A percentile compares a stretch with the other conserved stretches of the same genome.
Conservation (phyloP, 768 basidiomycete genomes). For the Ramaria sp. region DNA sequence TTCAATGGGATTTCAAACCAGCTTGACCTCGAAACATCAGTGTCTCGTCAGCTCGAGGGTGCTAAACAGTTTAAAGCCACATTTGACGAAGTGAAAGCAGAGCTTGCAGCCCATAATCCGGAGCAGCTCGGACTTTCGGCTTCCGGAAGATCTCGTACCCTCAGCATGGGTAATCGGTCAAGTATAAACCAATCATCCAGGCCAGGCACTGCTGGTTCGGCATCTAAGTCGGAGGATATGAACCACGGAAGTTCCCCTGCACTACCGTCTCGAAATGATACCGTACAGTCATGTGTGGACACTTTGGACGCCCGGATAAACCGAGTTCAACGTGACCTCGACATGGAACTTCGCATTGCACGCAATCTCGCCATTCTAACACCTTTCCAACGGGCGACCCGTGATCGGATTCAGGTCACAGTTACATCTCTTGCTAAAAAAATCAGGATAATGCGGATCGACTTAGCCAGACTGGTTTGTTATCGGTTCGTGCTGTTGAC, state of each 20-base stretch:
- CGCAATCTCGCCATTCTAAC: conserved; percentile 79
- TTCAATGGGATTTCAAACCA: not conserved
- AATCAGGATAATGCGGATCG: conserved; percentile 56
- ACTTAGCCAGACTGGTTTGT: conserved; percentile 62
- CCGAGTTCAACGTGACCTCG: conserved; percentile 45
- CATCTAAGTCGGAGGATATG: not conserved
- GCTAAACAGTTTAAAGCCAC: conserved; percentile 67
- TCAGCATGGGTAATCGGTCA: conserved; percentile 11
- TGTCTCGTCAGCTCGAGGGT: conserved; percentile 9
- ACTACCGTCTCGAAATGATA: conserved; percentile 43
- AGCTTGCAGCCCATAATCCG: conserved; percentile 44
- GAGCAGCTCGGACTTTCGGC: not conserved
- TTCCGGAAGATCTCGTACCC: conserved; percentile 6
- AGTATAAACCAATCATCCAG: conserved; percentile 16
- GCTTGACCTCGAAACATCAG: conserved; percentile 7
- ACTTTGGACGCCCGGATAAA: conserved; percentile 53
- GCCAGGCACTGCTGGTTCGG: conserved; percentile 5
- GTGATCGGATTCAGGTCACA: conserved; percentile 57
- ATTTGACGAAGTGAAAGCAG: conserved; percentile 80
- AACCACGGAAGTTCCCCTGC: not conserved
- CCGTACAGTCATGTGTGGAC: conserved; percentile 49
- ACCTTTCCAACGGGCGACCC: conserved; percentile 78
- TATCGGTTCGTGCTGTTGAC: conserved; percentile 63
- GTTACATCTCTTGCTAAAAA: conserved; percentile 55
- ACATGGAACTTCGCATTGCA: conserved; percentile 57